Base-by-base conservation (phyloP, 176 grass and related monocot species). In the Melocanna baccifera region DNA sequence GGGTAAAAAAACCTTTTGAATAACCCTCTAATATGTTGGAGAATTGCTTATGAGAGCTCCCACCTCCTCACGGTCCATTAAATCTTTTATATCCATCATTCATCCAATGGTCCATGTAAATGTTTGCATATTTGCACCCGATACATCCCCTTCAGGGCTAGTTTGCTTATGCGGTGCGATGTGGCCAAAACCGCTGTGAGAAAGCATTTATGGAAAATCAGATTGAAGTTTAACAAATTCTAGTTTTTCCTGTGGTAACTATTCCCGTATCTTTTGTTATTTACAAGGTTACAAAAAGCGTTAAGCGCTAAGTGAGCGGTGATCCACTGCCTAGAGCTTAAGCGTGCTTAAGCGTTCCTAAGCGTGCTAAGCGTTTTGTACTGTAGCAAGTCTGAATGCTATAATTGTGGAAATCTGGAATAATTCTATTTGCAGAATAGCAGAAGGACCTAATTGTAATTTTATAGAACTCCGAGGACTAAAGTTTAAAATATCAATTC, bases 11-110 rank as follows among this genome's bases (percentile, higher is more conserved):
- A 76, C n/a, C 46, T 68, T 46, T 1, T 8, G 58, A 77, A 61
- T 81, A 66, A 9, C 26, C 69, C 12, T 0, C 48, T 71, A 37
- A 70, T 51, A 36, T 70, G 58, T 62, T 23, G 4, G 5, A 53
- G 26, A 75, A 81, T 23, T 56, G 10, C 67, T 75, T 81, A 22
- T 51, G 16, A 56, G 7, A 26, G 75, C n/a, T 43, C 7, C 18
- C 46, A 34, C 26, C 39, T 20, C 12, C 14, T 76, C 29, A 16
- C 50, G 51, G 25, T 50, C 10, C 39, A 69, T 50, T 58, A 42
- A 75, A 81, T 77, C n/a, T 73, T 46, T 66, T 46, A 26, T 40
- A 73, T 62, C 9, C 75, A 71, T 42, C 23, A 43, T 77, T 70
- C n/a, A 39, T 58, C 28, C 62, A 37, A 39, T 87, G 9, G 13